These are phyloP conservation scores for Atkinsonella hypoxylon DNA, from an alignment of 2,329 filamentous ascomycete species.

Conservation along the genomic window DNA sequence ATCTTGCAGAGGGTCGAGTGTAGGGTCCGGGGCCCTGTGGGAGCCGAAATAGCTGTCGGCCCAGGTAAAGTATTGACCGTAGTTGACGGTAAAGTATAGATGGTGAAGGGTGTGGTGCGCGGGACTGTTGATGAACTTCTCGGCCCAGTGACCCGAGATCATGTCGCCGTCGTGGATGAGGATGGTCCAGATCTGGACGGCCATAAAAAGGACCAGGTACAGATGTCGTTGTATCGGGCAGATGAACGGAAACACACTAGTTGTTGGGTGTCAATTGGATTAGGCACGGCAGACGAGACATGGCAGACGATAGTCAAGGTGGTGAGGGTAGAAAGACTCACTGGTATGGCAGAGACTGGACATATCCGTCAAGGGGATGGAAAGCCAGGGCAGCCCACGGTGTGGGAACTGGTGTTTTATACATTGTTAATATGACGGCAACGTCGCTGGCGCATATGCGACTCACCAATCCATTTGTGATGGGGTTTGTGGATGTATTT, in stretches of 20 bases:
- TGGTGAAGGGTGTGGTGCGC: conserved; percentile 81
- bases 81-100: conserved; percentile 50
- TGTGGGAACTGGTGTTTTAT: conserved; percentile 55
- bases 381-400: conserved; percentile 89
- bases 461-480: conserved; percentile 77
- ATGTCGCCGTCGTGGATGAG: conserved; percentile 96
- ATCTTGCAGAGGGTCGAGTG: conserved; percentile 32
- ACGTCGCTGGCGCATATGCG: neutral
- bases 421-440: neutral
- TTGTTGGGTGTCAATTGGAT: neutral
- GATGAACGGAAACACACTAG: conserved; percentile 66
- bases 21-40: conserved; percentile 29
- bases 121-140: conserved; percentile 62
- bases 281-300: too few relatives aligned
- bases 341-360: conserved; percentile 84
- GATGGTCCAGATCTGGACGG: conserved; percentile 96
- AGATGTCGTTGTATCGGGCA: conserved; percentile 88
- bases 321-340: neutral
- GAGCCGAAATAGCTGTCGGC: conserved; percentile 14
- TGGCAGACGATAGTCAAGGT: neutral
- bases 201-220: conserved; percentile 74
- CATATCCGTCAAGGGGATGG: conserved; percentile 85
- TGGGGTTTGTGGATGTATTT: conserved; percentile 90
- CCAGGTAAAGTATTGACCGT: conserved; percentile 63
- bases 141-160: conserved; percentile 71